phyloP scores from a whole-genome alignment of 176 grass and related monocot species.

The Carex cristatella region DNA sequence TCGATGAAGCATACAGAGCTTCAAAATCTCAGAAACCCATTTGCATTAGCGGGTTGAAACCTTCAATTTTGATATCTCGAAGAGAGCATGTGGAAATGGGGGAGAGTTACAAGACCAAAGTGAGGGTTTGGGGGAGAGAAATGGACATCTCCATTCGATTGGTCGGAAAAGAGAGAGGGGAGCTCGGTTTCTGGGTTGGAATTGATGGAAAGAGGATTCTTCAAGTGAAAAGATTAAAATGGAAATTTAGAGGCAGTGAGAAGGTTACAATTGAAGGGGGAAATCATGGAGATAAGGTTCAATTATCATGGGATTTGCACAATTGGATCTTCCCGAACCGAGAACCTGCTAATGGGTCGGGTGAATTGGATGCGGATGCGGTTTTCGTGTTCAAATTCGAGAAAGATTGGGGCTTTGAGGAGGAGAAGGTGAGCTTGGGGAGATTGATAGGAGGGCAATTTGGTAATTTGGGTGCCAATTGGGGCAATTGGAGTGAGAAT shows the following conservation, averaged over 20 bases:
- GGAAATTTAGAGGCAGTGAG: slow-evolving; percentile 90
- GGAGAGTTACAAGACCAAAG: slow-evolving; percentile 40
- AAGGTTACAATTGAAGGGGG: slow-evolving; percentile 41
- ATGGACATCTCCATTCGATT: slow-evolving; percentile 76
- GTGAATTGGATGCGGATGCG: slow-evolving; percentile 28
- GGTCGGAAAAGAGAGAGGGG: slow-evolving; percentile 32
- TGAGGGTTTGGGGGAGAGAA: slow-evolving; percentile 48
- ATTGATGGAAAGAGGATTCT: slow-evolving; percentile 57
- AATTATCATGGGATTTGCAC: slow-evolving; percentile 79
- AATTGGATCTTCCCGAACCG: slow-evolving; percentile 63
- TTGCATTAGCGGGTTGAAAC: neutral
- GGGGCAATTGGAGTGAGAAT: slow-evolving; percentile 65
- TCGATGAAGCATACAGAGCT: slow-evolving; percentile 43
- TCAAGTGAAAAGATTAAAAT: slow-evolving; percentile 59
- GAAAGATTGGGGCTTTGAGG: slow-evolving; percentile 26
- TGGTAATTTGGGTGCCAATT: neutral
- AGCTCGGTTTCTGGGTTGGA: slow-evolving; percentile 52
- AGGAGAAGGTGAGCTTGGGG: slow-evolving; percentile 23
- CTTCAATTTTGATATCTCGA: slow-evolving; percentile 34
- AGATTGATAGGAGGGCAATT: slow-evolving; percentile 27
- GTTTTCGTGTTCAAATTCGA: slow-evolving; percentile 82
- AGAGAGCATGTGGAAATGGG: slow-evolving; percentile 54
- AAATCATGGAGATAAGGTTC: slow-evolving; percentile 27
- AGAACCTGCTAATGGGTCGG: slow-evolving; percentile 9
- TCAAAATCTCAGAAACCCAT: slow-evolving; percentile 25